These are phyloP conservation scores for Penicillium ochrochloron DNA, from an alignment of 495 filamentous ascomycete species.

Conservation along the genomic window DNA sequence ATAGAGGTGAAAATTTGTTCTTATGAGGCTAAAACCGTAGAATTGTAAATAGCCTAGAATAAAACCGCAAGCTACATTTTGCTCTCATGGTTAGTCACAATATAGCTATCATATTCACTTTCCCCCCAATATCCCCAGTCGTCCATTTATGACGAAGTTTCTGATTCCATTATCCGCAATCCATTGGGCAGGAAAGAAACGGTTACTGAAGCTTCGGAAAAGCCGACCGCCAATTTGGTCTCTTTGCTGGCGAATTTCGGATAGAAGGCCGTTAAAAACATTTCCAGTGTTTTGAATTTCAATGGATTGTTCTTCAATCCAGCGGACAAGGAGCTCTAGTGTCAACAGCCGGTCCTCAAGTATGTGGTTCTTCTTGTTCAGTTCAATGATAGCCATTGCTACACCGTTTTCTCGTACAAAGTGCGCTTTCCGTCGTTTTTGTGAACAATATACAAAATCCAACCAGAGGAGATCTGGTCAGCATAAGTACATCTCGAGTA, in stretches of 20 bases:
- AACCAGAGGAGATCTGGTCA: neutral
- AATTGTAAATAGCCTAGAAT: too few species aligned
- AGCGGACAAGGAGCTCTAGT: neutral
- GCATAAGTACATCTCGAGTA: neutral
- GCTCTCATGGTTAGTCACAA: too few species aligned
- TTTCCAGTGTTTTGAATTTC: neutral
- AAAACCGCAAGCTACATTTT: too few species aligned
- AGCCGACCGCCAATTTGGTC: too few species aligned
- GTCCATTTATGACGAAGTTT: too few species aligned
- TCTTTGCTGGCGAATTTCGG: neutral
- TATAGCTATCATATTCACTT: too few species aligned
- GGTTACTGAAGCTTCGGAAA: neutral
- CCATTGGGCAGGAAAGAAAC: neutral
- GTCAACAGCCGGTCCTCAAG: neutral
- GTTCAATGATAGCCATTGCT: neutral
- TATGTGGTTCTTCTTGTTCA: constrained; percentile 2
- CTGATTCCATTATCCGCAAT: too few species aligned
- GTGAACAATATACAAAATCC: neutral
- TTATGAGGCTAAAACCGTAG: too few species aligned
- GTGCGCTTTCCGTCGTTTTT: neutral
- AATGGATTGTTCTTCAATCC: neutral
- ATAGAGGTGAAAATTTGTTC: too few species aligned
- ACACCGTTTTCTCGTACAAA: neutral
- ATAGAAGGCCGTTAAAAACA: neutral
- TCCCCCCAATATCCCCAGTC: too few species aligned